Evolutionary conservation across 352 stramenopile genomes (phyloP), one percentile per base, ranked within the genome.

Genomic region (Phytophthora podocarpi): DNA sequence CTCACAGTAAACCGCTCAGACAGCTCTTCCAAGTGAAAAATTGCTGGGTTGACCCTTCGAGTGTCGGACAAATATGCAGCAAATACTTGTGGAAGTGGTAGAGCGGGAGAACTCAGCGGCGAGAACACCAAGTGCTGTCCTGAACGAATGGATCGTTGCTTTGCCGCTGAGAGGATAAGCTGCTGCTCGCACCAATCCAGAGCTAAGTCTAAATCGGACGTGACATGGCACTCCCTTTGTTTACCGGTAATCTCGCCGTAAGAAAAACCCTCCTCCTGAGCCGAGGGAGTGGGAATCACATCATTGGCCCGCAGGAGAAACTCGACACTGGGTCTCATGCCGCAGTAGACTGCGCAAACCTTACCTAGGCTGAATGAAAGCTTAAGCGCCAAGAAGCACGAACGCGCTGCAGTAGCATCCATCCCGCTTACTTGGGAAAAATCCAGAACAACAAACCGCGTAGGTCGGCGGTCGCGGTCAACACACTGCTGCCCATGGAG

Each of bases 381-480:
- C 40, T 91, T 89, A 11, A 92, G 66, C 16, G 77, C 73, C 20
- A 89, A 62, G 46, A 93, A 93, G 41, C 82, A 91, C 1, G 78
- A 88, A 6, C 84, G 64, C 2, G 83, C 80, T 13, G 86, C 85
- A 4, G 86, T 95, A 10, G 83, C 82, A 53, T 95, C 86, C 61
- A 95, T 75, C 1, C 86, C 85, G 4, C 70, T 92, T n/a, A 95
- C 85, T 42, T 74, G 70, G 15, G 78, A 74, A 50, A 95, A 93
- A 53, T 95, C 84, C 24, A 95, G 70, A 28, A 95, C 76, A 46
- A 93, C 66, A 68, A 85, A 91, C 30, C 64, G 77, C 16, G 80
- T 90, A n/a, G 58, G 57, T n/a, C 35, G 54, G 18, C 66, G 62
- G 13, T 67, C 55, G 20, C 16, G 42, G 36, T 86, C 74, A 24